These are phyloP conservation scores for Lodderomyces oxycetoniae DNA, from an alignment of 1,139 yeast genomes.

Conservation along the genomic window DNA sequence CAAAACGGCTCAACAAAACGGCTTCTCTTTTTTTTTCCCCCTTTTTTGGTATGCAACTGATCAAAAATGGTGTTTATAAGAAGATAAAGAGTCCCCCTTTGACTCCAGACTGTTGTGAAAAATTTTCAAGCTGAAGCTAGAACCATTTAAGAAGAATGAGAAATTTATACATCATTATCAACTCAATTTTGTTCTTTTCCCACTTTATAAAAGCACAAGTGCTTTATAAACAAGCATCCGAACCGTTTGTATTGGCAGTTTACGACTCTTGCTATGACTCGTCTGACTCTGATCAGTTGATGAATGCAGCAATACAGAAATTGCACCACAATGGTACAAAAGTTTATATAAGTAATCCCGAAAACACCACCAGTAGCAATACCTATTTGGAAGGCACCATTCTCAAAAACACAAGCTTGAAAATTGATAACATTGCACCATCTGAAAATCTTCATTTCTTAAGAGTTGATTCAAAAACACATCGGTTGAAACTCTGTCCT, in stretches of 20 bases:
- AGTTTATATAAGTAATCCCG: conserved; percentile 4
- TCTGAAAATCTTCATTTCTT: conserved; percentile 6
- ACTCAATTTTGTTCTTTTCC: too few relatives aligned
- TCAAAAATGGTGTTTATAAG: too few relatives aligned
- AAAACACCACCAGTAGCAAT: conserved; percentile 1
- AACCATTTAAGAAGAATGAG: too few relatives aligned
- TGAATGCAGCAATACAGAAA: conserved; percentile 5
- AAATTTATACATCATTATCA: too few relatives aligned
- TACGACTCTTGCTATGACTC: conserved; percentile 6
- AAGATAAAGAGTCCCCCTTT: too few relatives aligned
- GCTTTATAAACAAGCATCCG: too few relatives aligned
- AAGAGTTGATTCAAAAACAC: conserved; percentile 8
- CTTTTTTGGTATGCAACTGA: too few relatives aligned
- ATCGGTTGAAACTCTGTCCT: conserved; percentile 11
- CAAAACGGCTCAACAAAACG: too few relatives aligned
- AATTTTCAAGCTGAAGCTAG: too few relatives aligned
- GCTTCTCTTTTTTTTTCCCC: too few relatives aligned
- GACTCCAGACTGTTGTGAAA: too few relatives aligned
- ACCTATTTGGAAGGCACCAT: conserved; percentile 8
- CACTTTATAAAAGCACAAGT: too few relatives aligned
- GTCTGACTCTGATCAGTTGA: conserved; percentile 1
- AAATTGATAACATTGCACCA: conserved; percentile 1
- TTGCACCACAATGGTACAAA: conserved; percentile 3
- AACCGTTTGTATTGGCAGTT: conserved; percentile 9
- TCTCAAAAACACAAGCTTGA: conserved; percentile 6